Base-by-base conservation (phyloP, 768 basidiomycete species). In the Macrolepiota fuliginosa region DNA sequence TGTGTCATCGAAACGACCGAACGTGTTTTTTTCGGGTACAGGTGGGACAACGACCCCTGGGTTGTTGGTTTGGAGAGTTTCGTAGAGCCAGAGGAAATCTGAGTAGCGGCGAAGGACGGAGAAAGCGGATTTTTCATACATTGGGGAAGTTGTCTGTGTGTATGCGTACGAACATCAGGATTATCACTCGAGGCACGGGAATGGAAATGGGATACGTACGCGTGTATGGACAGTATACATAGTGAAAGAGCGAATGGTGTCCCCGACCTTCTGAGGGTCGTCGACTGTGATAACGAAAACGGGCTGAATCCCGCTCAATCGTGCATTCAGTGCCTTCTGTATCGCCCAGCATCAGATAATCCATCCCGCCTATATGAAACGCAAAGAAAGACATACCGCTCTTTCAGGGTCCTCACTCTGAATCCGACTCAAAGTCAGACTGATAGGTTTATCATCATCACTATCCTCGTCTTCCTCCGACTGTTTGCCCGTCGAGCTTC, bases 21-120 rank as follows among this genome's bases (percentile, higher is more conserved):
- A 92, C 0, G 93, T 78, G 63, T 90, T 93, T 80, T 99, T 99
- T 73, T 96, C 97, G 0, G 97, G 97, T 4, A 91, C 92, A 0
- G 96, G 96, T 7, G 97, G 97, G 0, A 99, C 94, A 40, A 98
- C 90, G 1, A 98, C 95, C 9, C 97, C 97, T 2, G 96, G 96
- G 69, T 98, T 98, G 74, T 98, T 98, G 66, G 76, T 71, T 0
- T 88, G 89, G 1, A 99, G 82, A 0, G 90, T 87, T 68, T 95
- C 94, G 72, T 92, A 97, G 0, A 99, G 75, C 97, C 97, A 98
- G 19, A 98, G 83, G 69, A 98, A 99, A 74, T 99, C 96, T 5
- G 93, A 94, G 74, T 97, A 99, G 35, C 97, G 88, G n/a, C 97
- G 85, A 1, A 99, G 86, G 55, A 98, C 97, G 2, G 95, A 96